Evolutionary conservation across 2,329 filamentous ascomycete species (phyloP), one percentile per base, ranked within the genome.

Genomic region (Dactylonectria macrodidyma): DNA sequence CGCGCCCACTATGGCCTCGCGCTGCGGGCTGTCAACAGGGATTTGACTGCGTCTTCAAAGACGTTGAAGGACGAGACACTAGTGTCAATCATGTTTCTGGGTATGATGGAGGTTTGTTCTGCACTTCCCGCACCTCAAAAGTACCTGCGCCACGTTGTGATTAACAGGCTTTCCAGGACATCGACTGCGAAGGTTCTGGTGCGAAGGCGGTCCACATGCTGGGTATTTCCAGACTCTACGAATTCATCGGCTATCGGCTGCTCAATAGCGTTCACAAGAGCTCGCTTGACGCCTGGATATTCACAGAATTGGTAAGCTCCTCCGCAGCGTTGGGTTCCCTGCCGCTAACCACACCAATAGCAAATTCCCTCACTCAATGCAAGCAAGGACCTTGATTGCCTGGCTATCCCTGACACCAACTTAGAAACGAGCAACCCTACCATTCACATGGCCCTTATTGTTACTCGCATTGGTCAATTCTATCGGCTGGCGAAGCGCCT

Each of bases 201-300:
- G 65, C 60, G 54, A 71, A 71, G 24, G 51, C 65, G 19, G 60
- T 71, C 38, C 69, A 71, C 44, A 71, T 71, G 69, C 48, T 57
- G 8, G 69, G 69, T 7, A 71, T 71, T 30, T 61, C 69, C 30
- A 68, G 62, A 33, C 33, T 71, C 9, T 71, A 68, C 57, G 65
- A 71, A 11, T 36, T 71, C 3, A 56, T 71, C 3, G 69, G 69
- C 4, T 60, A 71, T 26, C 57, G 61, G 41, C 41, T 66, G 24
- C 47, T 71, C 14, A 55, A 38, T 3, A 52, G 59, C 33, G 50
- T 71, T 14, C 33, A 60, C 6, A 34, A 34, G 11, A 65, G 52
- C 4, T 51, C 54, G 0, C 54, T 71, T 1, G 48, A 71, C n/a
- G 36, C 26, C 5, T 71, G 69, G 69, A 71, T 71, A 1, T 71